Percentiles rank a stretch among this genome's conserved stretches.
These are phyloP conservation scores for Arabidopsis hybrid DNA, from an alignment of 441 rosid species.

Conservation along the genomic window DNA sequence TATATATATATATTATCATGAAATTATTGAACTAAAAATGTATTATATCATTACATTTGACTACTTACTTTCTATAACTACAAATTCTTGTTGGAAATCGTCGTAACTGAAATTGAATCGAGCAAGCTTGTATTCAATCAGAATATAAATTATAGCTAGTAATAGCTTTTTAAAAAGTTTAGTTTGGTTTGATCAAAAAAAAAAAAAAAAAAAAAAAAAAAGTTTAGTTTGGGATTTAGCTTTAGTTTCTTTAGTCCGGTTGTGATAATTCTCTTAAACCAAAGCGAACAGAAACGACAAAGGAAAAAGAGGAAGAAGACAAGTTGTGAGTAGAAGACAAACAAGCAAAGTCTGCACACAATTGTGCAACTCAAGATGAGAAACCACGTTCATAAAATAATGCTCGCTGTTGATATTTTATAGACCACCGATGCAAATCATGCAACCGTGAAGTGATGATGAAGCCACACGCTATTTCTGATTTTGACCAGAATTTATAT, in stretches of 20 bases:
- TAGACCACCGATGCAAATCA: constrained; percentile 12
- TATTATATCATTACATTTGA: background rate
- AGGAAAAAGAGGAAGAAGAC: constrained; percentile 23
- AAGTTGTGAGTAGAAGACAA: constrained; percentile 33
- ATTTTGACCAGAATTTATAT: constrained; percentile 17
- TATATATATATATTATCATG: background rate
- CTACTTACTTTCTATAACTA: background rate
- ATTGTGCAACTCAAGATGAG: constrained; percentile 43
- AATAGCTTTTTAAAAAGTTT: too few species aligned
- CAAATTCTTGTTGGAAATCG: too few species aligned
- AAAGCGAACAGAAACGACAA: constrained; percentile 19
- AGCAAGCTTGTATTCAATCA: background rate
- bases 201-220: too few species aligned
- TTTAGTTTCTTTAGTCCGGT: background rate
- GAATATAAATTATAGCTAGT: too few species aligned
- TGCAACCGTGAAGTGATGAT: constrained; percentile 22
- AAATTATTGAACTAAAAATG: background rate
- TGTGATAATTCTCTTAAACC: background rate
- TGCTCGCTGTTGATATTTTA: constrained; percentile 23
- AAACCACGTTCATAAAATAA: constrained; percentile 33
- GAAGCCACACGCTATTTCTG: constrained; percentile 3
- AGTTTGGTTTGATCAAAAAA: too few species aligned
- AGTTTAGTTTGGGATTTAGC: background rate
- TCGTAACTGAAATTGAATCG: background rate
- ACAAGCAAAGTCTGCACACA: constrained; percentile 26